Evolutionary conservation across 345 rosid genomes (phyloP).

Genomic region (Camelina hispida): DNA sequence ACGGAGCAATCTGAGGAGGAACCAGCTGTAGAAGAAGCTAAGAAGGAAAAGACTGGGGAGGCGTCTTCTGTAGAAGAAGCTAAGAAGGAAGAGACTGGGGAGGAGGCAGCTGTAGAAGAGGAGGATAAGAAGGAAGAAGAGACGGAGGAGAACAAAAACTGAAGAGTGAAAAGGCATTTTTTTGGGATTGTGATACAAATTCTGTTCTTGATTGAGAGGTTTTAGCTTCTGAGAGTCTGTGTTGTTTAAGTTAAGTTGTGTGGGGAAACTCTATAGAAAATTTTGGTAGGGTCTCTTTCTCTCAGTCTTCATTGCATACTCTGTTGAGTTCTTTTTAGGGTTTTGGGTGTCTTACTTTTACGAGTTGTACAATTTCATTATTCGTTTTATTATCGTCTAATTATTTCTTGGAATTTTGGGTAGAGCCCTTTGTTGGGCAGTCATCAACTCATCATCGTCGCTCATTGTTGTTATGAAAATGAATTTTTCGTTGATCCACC

Average conservation of each 20-base stretch:
- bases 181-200: slow-evolving; percentile 12
- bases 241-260: slow-evolving; percentile 36
- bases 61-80: slow-evolving; percentile 9
- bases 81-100: background rate
- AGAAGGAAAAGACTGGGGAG: background rate
- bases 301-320: slow-evolving; percentile 16
- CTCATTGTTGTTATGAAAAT: background rate
- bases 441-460: too few relatives aligned
- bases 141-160: slow-evolving; percentile 19
- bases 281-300: slow-evolving; percentile 37
- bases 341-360: slow-evolving; percentile 7
- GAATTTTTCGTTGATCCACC: background rate
- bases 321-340: slow-evolving; percentile 12
- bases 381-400: slow-evolving; percentile 10
- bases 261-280: slow-evolving; percentile 30
- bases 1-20: slow-evolving; percentile 37
- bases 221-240: slow-evolving; percentile 29
- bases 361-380: slow-evolving; percentile 32
- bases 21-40: slow-evolving; percentile 25
- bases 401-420: background rate
- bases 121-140: slow-evolving; percentile 10
- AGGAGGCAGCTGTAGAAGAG: background rate
- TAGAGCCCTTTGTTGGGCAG: background rate
- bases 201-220: slow-evolving; percentile 8
- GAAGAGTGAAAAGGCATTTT: slow-evolving; percentile 1